Conservation (phyloP, 2,329 filamentous ascomycete genomes). For the Calonectria hongkongensis region DNA sequence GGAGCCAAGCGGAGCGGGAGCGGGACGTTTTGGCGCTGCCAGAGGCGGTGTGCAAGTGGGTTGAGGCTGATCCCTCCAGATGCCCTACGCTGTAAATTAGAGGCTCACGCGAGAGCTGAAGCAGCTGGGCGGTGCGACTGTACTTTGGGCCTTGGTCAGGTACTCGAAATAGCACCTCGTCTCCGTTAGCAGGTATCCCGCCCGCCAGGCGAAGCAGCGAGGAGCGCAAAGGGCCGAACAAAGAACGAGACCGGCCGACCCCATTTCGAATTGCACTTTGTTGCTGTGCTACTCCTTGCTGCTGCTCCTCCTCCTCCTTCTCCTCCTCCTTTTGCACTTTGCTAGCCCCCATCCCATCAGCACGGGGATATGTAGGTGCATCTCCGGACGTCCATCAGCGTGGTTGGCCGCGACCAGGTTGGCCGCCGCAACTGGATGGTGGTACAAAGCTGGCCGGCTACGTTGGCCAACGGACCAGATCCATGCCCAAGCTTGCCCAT, state of each 20-base stretch:
- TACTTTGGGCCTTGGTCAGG: conserved; percentile 23
- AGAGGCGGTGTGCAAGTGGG: conserved; percentile 54
- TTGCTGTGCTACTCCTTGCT: not conserved
- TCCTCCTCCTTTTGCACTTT: conserved; percentile 3
- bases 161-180: conserved; percentile 8
- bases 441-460: conserved; percentile 25
- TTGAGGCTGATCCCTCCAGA: conserved; percentile 45
- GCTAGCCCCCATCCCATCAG: conserved; percentile 26
- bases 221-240: conserved; percentile 1
- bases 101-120: conserved; percentile 36
- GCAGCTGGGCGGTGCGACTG: conserved; percentile 37
- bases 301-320: not conserved
- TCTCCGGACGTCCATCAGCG: conserved; percentile 26
- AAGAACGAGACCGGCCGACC: not conserved
- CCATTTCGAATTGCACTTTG: conserved; percentile 11
- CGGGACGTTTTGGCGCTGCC: conserved; percentile 49
- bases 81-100: conserved; percentile 16
- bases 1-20: conserved; percentile 54
- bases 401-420: conserved; percentile 18
- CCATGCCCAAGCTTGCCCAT: conserved; percentile 8
- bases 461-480: conserved; percentile 15
- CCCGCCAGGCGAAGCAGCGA: conserved; percentile 8
- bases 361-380: conserved; percentile 28
- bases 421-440: conserved; percentile 26
- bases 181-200: not conserved